phyloP scores from a whole-genome alignment of 352 stramenopile species.

The Globisporangium nodosum region DNA sequence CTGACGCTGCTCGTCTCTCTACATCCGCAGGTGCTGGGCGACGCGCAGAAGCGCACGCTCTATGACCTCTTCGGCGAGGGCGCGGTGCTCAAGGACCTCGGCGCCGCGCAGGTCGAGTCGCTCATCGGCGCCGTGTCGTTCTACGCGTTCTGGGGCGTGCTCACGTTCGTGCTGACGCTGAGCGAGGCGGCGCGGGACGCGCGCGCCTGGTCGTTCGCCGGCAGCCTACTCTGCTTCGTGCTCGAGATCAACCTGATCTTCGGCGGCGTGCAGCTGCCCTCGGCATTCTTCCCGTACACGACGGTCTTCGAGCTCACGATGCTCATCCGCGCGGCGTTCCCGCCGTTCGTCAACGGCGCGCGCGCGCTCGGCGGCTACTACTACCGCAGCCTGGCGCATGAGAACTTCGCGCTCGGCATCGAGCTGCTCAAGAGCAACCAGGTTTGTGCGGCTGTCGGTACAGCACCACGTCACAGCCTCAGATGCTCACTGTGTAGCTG shows the following conservation, averaged over 20 bases:
- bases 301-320: conserved; percentile 91
- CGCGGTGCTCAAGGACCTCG: conserved; percentile 86
- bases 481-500: neutral
- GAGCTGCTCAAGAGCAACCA: conserved; percentile 81
- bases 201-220: conserved; percentile 92
- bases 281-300: conserved; percentile 67
- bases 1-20: neutral
- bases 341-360: conserved; percentile 95
- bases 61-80: conserved; percentile 96
- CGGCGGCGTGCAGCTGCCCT: conserved; percentile 42
- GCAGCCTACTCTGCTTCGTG: conserved; percentile 91
- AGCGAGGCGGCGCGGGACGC: conserved; percentile 85
- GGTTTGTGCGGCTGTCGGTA: conserved; percentile 17
- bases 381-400: conserved; percentile 54
- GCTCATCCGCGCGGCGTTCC: conserved; percentile 92
- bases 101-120: conserved; percentile 84
- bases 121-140: conserved; percentile 91
- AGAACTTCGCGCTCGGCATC: conserved; percentile 70
- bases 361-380: conserved; percentile 93
- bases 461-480: too few species aligned
- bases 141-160: conserved; percentile 94
- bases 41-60: conserved; percentile 90
- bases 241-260: conserved; percentile 91
- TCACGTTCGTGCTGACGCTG: conserved; percentile 95
- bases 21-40: conserved; percentile 42